phyloP scores from a whole-genome alignment of 2,329 filamentous ascomycete genomes.

The Tricladium varicosporioides region DNA sequence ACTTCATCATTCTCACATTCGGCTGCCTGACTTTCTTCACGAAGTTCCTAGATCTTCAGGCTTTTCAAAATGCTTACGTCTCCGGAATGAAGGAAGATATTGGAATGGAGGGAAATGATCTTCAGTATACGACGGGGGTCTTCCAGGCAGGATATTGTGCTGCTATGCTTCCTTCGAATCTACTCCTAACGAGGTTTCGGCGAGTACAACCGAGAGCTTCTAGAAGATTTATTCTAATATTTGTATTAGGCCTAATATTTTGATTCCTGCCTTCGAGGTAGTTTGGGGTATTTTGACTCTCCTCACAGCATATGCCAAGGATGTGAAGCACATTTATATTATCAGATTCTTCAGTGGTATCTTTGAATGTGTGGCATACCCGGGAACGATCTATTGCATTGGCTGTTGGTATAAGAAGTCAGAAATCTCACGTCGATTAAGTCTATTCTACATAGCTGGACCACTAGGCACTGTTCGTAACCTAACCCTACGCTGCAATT shows the following conservation, averaged over 20 bases:
- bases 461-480: constrained; percentile 38
- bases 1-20: constrained; percentile 41
- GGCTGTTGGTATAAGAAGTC: constrained; percentile 59
- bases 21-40: constrained; percentile 39
- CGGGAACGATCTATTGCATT: constrained; percentile 52
- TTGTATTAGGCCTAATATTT: constrained; percentile 3
- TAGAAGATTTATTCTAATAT: background rate
- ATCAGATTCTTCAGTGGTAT: constrained; percentile 39
- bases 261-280: constrained; percentile 8
- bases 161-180: constrained; percentile 9
- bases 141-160: constrained; percentile 6
- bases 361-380: constrained; percentile 45
- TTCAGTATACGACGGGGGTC: constrained; percentile 29
- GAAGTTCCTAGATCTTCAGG: constrained; percentile 6
- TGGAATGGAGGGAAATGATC: constrained; percentile 38
- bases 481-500: no score
- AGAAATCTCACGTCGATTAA: constrained; percentile 56
- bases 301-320: constrained; percentile 3
- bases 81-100: constrained; percentile 41
- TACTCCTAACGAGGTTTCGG: constrained; percentile 10
- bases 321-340: constrained; percentile 37
- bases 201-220: background rate
- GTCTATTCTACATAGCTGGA: constrained; percentile 56
- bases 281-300: constrained; percentile 10
- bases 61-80: constrained; percentile 37